phyloP scores from a whole-genome alignment of 768 basidiomycete species.

The Rhodotorula diobovata region DNA sequence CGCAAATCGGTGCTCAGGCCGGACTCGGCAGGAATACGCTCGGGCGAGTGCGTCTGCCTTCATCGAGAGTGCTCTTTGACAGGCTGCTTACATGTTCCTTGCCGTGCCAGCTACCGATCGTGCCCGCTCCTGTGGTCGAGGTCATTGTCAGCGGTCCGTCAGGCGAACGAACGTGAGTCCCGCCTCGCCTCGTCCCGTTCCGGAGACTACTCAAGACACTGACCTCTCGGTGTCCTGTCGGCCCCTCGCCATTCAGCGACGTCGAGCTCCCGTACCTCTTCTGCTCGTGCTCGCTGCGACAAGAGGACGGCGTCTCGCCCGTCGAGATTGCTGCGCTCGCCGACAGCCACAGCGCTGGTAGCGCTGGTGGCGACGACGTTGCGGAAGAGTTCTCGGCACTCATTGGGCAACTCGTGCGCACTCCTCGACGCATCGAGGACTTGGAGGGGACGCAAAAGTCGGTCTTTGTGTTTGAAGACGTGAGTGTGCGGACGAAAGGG shows the following conservation, averaged over 20 bases:
- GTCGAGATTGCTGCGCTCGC: conserved; percentile 55
- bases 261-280: conserved; percentile 81
- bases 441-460: conserved; percentile 63
- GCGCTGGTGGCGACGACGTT: conserved; percentile 37
- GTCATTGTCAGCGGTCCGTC: conserved; percentile 68
- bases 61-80: too few relatives aligned
- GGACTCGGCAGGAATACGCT: conserved; percentile 46
- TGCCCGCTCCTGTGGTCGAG: conserved; percentile 73
- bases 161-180: conserved; percentile 70
- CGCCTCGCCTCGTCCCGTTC: conserved; percentile 34
- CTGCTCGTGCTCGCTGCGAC: conserved; percentile 71
- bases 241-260: conserved; percentile 55
- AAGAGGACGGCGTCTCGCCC: conserved; percentile 61
- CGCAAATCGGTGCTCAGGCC: conserved; percentile 75
- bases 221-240: conserved; percentile 13
- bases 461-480: conserved; percentile 82
- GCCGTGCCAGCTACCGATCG: conserved; percentile 56
- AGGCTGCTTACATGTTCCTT: background rate
- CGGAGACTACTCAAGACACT: too few relatives aligned
- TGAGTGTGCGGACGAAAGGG: conserved; percentile 74
- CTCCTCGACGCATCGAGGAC: conserved; percentile 72
- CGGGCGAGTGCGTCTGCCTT: conserved; percentile 18
- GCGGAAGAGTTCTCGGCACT: conserved; percentile 56
- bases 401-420: conserved; percentile 80
- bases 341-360: too few relatives aligned